phyloP scores from a whole-genome alignment of 1,139 yeast species.

The Kazachstania sp. region DNA sequence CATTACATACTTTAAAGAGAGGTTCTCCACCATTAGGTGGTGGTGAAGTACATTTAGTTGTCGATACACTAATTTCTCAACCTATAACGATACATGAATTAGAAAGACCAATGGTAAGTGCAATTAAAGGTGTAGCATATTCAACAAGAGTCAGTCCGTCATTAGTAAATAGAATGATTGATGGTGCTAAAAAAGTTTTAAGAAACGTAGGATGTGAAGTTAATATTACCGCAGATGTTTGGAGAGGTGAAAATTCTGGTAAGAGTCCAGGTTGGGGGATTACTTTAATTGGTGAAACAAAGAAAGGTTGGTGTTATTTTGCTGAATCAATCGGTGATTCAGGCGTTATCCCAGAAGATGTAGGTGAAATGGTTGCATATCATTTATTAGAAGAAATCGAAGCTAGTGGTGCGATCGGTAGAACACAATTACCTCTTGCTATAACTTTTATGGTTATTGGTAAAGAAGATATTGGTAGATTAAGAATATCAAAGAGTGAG shows the following conservation, averaged over 20 bases:
- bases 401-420: conserved; percentile 63
- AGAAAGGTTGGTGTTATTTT: conserved; percentile 77
- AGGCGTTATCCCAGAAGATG: conserved; percentile 80
- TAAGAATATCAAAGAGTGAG: conserved; percentile 61
- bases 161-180: conserved; percentile 83
- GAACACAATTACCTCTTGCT: conserved; percentile 62
- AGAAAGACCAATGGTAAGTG: conserved; percentile 62
- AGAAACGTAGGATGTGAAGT: conserved; percentile 80
- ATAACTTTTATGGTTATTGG: conserved; percentile 82
- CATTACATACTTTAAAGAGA: conserved; percentile 76
- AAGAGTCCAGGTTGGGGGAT: conserved; percentile 94
- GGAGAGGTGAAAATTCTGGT: conserved; percentile 95
- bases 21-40: conserved; percentile 95
- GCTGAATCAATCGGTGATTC: conserved; percentile 74
- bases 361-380: conserved; percentile 70
- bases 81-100: conserved; percentile 83
- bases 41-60: conserved; percentile 83
- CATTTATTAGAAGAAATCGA: conserved; percentile 68
- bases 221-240: conserved; percentile 89
- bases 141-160: conserved; percentile 96
- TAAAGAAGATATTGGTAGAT: conserved; percentile 89
- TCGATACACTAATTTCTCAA: conserved; percentile 74
- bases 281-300: conserved; percentile 84
- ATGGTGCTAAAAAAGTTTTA: conserved; percentile 66
- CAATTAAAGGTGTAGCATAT: conserved; percentile 89